Percentiles rank a stretch among this genome's conserved stretches.
Conservation (phyloP, 2,329 filamentous ascomycete species). For the Talaromyces rugulosus region DNA sequence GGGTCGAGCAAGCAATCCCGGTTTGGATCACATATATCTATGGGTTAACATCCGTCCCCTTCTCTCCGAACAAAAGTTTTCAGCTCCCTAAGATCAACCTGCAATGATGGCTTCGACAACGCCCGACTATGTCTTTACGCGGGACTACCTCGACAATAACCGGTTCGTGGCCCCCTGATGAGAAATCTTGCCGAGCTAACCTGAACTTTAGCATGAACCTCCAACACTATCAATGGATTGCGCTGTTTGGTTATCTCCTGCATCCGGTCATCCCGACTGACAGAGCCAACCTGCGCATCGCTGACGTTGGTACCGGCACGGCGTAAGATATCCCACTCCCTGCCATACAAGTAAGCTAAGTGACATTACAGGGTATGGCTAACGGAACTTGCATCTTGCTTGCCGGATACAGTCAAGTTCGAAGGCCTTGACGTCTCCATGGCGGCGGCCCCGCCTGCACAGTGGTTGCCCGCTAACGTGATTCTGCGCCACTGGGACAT, state of each 20-base stretch:
- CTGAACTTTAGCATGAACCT: conserved; percentile 1
- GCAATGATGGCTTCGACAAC: too few relatives aligned
- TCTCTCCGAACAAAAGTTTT: too few relatives aligned
- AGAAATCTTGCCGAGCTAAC: not conserved
- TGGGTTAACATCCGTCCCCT: too few relatives aligned
- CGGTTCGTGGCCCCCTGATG: not conserved
- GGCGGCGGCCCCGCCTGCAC: conserved; percentile 6
- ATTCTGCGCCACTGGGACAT: conserved; percentile 15
- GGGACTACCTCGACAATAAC: conserved; percentile 3
- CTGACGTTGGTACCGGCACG: conserved; percentile 20
- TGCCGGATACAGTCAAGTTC: conserved; percentile 10
- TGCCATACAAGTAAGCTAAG: not conserved
- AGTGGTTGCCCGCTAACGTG: conserved; percentile 15
- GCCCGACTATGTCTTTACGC: not conserved
- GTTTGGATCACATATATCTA: too few relatives aligned
- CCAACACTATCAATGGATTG: not conserved
- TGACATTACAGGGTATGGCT: conserved; percentile 13
- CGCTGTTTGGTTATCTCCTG: conserved; percentile 2
- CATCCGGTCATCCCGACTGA: conserved; percentile 11
- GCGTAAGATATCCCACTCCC: conserved; percentile 2
- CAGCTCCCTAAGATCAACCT: too few relatives aligned
- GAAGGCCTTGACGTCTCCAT: conserved; percentile 18
- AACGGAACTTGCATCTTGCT: conserved; percentile 8
- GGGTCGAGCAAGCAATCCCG: too few relatives aligned
- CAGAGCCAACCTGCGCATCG: conserved; percentile 12